A percentile compares a stretch with the other conserved stretches of the same genome.
Evolutionary conservation across 768 basidiomycete species (phyloP).

Genomic region (Serendipita sp.): DNA sequence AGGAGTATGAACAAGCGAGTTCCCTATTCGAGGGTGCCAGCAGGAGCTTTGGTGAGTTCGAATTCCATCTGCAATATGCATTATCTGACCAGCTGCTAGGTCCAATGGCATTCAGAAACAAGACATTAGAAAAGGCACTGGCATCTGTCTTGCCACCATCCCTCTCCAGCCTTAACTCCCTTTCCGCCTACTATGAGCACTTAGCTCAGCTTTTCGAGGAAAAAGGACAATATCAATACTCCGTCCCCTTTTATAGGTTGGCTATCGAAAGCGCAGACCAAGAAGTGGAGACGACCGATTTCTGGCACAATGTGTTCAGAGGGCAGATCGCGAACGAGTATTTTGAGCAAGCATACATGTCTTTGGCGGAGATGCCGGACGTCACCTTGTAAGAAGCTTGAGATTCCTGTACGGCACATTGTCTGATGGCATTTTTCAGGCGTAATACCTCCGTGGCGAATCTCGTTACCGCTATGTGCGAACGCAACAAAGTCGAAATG

Average conservation of each 20-base stretch:
- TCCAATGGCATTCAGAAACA: background rate
- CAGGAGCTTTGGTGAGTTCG: constrained; percentile 50
- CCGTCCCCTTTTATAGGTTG: constrained; percentile 60
- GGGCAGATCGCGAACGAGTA: constrained; percentile 54
- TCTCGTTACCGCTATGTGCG: constrained; percentile 85
- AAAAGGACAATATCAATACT: constrained; percentile 35
- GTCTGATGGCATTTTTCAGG: constrained; percentile 25
- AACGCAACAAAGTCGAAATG: constrained; percentile 61
- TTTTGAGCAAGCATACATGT: constrained; percentile 80
- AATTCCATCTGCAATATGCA: background rate
- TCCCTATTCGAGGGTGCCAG: constrained; percentile 56
- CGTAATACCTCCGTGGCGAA: constrained; percentile 69
- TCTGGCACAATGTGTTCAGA: constrained; percentile 69
- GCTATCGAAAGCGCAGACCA: constrained; percentile 55
- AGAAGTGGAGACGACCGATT: constrained; percentile 38
- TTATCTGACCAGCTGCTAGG: constrained; percentile 10
- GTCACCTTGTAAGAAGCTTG: constrained; percentile 51
- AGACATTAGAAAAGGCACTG: constrained; percentile 41
- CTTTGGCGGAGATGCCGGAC: constrained; percentile 57
- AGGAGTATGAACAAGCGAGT: constrained; percentile 59
- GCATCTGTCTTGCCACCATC: constrained; percentile 39
- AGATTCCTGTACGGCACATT: background rate
- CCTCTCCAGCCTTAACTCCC: constrained; percentile 35
- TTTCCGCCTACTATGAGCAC: constrained; percentile 65
- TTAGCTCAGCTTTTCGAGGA: constrained; percentile 58